Conservation (phyloP, 805 yeast genomes). For the Priceomyces castillae region DNA sequence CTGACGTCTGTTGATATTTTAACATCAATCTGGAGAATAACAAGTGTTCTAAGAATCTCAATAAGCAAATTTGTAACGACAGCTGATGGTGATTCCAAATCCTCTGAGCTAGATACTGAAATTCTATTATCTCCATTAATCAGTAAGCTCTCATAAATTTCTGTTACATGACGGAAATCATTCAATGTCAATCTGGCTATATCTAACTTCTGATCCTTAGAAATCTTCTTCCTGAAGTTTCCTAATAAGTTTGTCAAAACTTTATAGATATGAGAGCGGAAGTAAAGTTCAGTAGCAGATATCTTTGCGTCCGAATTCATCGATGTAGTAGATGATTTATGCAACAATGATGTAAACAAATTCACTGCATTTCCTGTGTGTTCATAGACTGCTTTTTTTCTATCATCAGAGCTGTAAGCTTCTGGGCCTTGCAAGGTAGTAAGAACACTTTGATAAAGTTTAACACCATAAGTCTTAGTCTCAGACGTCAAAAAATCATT, state of each 20-base stretch:
- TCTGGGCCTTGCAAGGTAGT: slow-evolving; percentile 53
- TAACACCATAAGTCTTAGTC: slow-evolving; percentile 47
- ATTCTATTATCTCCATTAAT: slow-evolving; percentile 10
- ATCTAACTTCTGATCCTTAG: slow-evolving; percentile 13
- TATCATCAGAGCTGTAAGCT: slow-evolving; percentile 34
- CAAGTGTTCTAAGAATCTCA: slow-evolving; percentile 32
- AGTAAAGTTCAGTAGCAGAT: slow-evolving; percentile 15
- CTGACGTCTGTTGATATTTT: slow-evolving; percentile 16
- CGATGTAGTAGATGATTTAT: slow-evolving; percentile 10
- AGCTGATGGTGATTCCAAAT: slow-evolving; percentile 16
- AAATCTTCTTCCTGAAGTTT: slow-evolving; percentile 24
- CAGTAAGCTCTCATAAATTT: slow-evolving; percentile 11
- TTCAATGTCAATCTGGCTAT: slow-evolving; percentile 15
- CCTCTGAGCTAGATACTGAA: slow-evolving; percentile 11
- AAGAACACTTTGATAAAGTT: slow-evolving; percentile 52
- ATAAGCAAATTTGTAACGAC: slow-evolving; percentile 21
- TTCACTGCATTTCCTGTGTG: slow-evolving; percentile 18
- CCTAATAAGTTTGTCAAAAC: slow-evolving; percentile 25
- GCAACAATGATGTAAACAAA: slow-evolving; percentile 18
- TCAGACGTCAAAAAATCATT: slow-evolving; percentile 30
- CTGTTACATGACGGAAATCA: slow-evolving; percentile 23
- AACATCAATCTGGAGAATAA: slow-evolving; percentile 26
- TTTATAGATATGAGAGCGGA: slow-evolving; percentile 27
- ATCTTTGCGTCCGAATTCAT: neutral
- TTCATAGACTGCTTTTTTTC: slow-evolving; percentile 35